Evolutionary conservation across 495 filamentous ascomycete species (phyloP).

Genomic region (Rhypophila decipiens): DNA sequence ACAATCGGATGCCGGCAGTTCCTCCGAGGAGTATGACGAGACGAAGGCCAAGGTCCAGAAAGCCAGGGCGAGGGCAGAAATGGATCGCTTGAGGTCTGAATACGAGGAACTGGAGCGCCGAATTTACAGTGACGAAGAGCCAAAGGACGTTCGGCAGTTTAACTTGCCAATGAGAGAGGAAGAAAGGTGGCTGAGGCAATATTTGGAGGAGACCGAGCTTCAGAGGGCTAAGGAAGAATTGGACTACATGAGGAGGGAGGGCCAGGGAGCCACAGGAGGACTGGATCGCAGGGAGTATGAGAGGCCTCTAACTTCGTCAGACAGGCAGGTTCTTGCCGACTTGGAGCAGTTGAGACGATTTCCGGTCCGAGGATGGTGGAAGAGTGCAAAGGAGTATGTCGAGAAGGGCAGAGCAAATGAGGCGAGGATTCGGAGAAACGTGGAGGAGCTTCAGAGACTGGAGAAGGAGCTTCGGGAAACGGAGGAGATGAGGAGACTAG

Average conservation of each 20-base stretch:
- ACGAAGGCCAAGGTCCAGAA: too few relatives aligned
- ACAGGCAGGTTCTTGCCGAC: too few relatives aligned
- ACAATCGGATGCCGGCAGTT: too few relatives aligned
- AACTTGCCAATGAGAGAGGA: too few relatives aligned
- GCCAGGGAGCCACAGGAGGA: constrained; percentile 43
- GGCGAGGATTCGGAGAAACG: constrained; percentile 41
- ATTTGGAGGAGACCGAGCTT: constrained; percentile 36
- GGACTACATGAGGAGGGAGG: constrained; percentile 33
- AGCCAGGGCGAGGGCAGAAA: too few relatives aligned
- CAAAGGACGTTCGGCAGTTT: constrained; percentile 33
- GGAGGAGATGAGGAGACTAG: constrained; percentile 46
- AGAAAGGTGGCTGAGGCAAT: too few relatives aligned
- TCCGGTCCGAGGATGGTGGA: constrained; percentile 33
- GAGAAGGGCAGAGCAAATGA: constrained; percentile 40
- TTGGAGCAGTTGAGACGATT: constrained; percentile 44
- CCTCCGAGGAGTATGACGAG: too few relatives aligned
- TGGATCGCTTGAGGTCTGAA: too few relatives aligned
- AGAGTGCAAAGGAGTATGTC: too few relatives aligned
- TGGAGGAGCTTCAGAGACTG: constrained; percentile 42
- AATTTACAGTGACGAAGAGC: constrained; percentile 31
- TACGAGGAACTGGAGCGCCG: constrained; percentile 42
- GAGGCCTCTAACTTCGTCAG: too few relatives aligned
- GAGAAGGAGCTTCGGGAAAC: constrained; percentile 45
- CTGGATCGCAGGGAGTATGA: constrained; percentile 46
- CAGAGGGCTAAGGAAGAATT: constrained; percentile 31